Conservation (phyloP, 352 stramenopile species). For the Peronospora farinosa region DNA sequence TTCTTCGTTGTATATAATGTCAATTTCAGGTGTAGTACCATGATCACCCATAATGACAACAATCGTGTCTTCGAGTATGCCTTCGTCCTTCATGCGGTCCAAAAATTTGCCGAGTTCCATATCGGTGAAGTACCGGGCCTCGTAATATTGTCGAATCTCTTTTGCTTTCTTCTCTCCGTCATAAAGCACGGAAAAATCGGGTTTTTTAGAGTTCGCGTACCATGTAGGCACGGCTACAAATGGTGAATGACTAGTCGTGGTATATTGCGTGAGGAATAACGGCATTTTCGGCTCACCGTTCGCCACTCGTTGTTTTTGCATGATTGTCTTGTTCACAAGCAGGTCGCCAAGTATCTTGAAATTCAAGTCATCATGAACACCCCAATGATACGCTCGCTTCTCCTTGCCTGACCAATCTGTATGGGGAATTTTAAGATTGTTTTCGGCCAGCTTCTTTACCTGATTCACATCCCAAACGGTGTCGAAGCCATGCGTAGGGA, state of each 20-base stretch:
- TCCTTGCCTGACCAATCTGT: conserved; percentile 25
- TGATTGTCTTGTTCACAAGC: conserved; percentile 37
- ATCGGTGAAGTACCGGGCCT: conserved; percentile 57
- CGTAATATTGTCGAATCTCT: conserved; percentile 37
- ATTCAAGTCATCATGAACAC: conserved; percentile 46
- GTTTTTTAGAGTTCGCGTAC: conserved; percentile 37
- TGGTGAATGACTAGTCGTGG: conserved; percentile 45
- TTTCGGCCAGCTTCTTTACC: conserved; percentile 32
- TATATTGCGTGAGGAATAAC: conserved; percentile 55
- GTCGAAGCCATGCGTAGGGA: conserved; percentile 47
- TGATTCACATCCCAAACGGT: conserved; percentile 32
- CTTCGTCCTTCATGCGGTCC: conserved; percentile 33
- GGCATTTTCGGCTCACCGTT: conserved; percentile 26
- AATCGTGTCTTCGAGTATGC: conserved; percentile 51
- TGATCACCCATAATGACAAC: conserved; percentile 53
- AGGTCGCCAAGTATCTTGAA: conserved; percentile 43
- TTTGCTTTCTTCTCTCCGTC: conserved; percentile 24
- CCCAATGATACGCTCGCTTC: conserved; percentile 26
- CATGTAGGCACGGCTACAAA: conserved; percentile 32
- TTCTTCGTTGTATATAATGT: conserved; percentile 35
- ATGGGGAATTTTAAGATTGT: conserved; percentile 24
- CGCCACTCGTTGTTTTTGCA: conserved; percentile 18
- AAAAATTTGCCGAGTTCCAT: conserved; percentile 49
- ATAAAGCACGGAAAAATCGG: conserved; percentile 49
- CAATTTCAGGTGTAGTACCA: conserved; percentile 38